These are phyloP conservation scores for Neospermospora avenae DNA, from an alignment of 2,329 filamentous ascomycete genomes.

Conservation along the genomic window DNA sequence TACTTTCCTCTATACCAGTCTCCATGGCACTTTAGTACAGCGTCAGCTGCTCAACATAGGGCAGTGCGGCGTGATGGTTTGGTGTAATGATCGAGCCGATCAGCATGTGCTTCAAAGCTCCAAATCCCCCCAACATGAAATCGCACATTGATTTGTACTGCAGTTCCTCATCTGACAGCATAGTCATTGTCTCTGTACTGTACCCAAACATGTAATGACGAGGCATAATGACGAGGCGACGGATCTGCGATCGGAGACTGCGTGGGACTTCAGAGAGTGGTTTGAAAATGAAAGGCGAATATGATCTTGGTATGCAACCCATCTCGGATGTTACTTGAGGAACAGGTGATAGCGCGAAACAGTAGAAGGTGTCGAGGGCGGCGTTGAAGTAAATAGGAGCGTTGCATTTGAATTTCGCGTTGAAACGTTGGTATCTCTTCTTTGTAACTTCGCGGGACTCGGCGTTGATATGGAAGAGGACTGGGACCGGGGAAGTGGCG, in stretches of 20 bases:
- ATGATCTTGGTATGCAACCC: no score
- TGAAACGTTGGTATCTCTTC: neutral
- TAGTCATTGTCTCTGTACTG: neutral
- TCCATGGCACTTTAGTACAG: no score
- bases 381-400: neutral
- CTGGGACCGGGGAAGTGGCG: neutral
- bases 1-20: no score
- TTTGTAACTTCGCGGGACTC: neutral
- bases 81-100: no score
- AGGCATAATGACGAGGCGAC: neutral
- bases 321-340: no score
- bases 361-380: neutral
- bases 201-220: neutral
- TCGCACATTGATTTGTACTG: no score
- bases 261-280: neutral
- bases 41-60: no score
- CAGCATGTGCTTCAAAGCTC: no score
- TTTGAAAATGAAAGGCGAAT: neutral
- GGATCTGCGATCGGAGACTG: neutral
- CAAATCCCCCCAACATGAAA: no score
- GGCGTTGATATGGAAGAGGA: neutral
- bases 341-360: neutral
- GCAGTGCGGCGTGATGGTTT: no score
- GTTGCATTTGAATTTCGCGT: neutral
- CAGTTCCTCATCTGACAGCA: neutral